Evolutionary conservation across 2,329 filamentous ascomycete genomes (phyloP), one percentile per base, ranked within the genome.

Genomic region (Colletotrichum sp.): DNA sequence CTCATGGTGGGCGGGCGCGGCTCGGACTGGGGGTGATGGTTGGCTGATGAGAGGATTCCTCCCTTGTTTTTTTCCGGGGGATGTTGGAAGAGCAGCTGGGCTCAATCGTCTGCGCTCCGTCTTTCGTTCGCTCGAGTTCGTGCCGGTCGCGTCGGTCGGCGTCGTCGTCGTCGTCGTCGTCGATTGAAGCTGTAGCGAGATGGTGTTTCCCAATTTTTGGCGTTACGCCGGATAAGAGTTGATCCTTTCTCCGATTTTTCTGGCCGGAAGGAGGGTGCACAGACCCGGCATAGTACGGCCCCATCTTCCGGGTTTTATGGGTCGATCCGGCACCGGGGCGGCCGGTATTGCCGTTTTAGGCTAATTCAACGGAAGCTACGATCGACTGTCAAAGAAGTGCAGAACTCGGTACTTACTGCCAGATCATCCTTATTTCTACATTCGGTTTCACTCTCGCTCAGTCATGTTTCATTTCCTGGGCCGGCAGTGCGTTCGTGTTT

Each of bases 1-100:
- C 92, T 90, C 92, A 95, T 95, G 77, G 83, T 87, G 80, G 76
- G 62, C 63, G 69, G 44, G 28, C 24, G 16, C n/a, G 34, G 60
- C 18, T 22, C n/a, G 13, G 67, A 26, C 1, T 5, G 22, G 32
- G n/a, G 9, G 15, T 9, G 30, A 18, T 24, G 6, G 34, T 62
- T 59, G 32, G 62, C 62, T 44, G 32, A n/a, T 16, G 6, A 28
- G 32, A 24, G 18, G 9, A 48, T n/a, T n/a, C 6, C 39, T 48
- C 39, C 9, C 18, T n/a, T n/a, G 15, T 6, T 6, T n/a, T 48
- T 39, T 18, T 2, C 18, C 12, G 44, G n/a, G 2, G n/a, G 44
- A 1, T 13, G 10, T 52, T 22, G n/a, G 15, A 6, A 24, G 0
- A 2, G 8, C 16, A 28, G 16, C 16, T 64, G 8, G n/a, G 12